Base-by-base conservation (phyloP, 2,329 filamentous ascomycete species). In the Fusarium coffeatum region DNA sequence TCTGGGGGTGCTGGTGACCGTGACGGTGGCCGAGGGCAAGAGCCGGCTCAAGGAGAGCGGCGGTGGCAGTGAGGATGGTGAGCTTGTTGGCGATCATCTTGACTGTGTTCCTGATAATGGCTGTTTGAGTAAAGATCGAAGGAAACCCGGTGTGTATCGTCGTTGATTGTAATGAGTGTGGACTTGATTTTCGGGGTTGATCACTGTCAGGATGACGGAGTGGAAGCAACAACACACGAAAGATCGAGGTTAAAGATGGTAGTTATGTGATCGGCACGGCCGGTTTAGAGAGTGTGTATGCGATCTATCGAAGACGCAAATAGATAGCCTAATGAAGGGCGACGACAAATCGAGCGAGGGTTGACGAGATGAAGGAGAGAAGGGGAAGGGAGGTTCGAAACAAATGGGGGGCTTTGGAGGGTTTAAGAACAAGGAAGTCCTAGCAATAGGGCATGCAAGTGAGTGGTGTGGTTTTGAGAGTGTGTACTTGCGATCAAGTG, bases 241-340 rank as follows among this genome's bases (percentile, higher is more conserved):
- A 56, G 58, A 65, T 59, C 49, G 66, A 68, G 65, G 69, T 64
- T 16, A 53, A 45, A 58, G 66, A 48, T 71, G 68, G 55, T 63
- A 64, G 51, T 63, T 68, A 66, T 66, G 40, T 55, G 63, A 66
- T 67, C 76, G 80, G 78, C 80, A 76, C 79, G 74, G 79, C 79
- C 78, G 78, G 49, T 72, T 64, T 75, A 73, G 76, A 66, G 76
- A 71, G 72, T 64, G 62, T 69, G 50, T 55, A 56, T 73, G 80
- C 80, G 66, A 80, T 85, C 84, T 86, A 74, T 86, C 84, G 85
- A 86, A 86, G 84, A 86, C 81, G 80, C 82, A 62, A 68, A 78
- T 73, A 53, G 49, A 53, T 53, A 53, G 49, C 42, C 37, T 25
- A 76, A 74, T 48, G 70, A 76, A 74, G 61, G 73, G 66, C 70